phyloP scores from a whole-genome alignment of 768 basidiomycete genomes.

The Coprinopsis cinerea region DNA sequence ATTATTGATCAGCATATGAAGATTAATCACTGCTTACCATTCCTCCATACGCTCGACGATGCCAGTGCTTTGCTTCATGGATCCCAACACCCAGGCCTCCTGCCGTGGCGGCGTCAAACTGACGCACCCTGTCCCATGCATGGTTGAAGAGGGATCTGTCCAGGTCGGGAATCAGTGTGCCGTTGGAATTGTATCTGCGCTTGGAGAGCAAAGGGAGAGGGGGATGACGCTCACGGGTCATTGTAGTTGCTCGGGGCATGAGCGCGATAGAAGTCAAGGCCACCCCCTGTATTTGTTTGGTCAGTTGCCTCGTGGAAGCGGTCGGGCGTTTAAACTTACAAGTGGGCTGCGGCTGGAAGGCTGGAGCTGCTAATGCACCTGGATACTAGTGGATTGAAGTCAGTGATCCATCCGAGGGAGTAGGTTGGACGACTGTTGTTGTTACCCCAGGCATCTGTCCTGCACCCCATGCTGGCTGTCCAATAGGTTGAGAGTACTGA shows the following conservation, averaged over 20 bases:
- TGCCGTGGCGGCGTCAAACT: constrained; percentile 28
- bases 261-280: constrained; percentile 57
- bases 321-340: constrained; percentile 33
- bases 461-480: constrained; percentile 45
- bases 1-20: not conserved
- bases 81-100: constrained; percentile 43
- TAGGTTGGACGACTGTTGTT: constrained; percentile 1
- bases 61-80: constrained; percentile 60
- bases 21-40: constrained; percentile 32
- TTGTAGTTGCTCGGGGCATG: constrained; percentile 44
- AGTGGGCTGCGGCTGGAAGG: constrained; percentile 46
- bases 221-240: constrained; percentile 45
- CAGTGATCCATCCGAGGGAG: not conserved
- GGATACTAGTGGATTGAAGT: not conserved
- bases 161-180: constrained; percentile 33
- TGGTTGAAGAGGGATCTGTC: constrained; percentile 52
- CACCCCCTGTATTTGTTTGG: constrained; percentile 38
- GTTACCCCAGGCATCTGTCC: constrained; percentile 24
- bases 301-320: constrained; percentile 17
- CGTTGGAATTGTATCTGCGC: constrained; percentile 14
- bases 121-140: constrained; percentile 42
- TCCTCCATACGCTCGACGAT: constrained; percentile 60
- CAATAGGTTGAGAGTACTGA: constrained; percentile 27
- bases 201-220: constrained; percentile 7
- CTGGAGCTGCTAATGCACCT: constrained; percentile 16